Evolutionary conservation across 2,329 filamentous ascomycete species (phyloP).

Genomic region (Exophiala bonariae): DNA sequence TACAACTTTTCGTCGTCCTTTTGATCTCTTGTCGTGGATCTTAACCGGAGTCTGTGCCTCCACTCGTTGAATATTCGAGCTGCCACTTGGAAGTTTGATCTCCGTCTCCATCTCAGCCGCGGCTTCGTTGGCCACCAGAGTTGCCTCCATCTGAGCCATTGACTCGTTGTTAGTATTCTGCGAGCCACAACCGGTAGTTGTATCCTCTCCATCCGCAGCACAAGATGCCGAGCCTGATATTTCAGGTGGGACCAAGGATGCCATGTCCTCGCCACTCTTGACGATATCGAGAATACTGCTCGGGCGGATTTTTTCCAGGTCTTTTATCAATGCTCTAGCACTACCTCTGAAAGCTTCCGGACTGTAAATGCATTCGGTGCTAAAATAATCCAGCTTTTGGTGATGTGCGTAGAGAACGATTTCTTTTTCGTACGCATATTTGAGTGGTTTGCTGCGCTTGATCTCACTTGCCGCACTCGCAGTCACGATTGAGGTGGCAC

Average conservation of each 20-base stretch:
- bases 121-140: constrained; percentile 64
- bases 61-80: constrained; percentile 12
- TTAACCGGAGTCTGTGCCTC: constrained; percentile 24
- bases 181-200: constrained; percentile 72
- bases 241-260: constrained; percentile 71
- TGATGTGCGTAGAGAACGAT: constrained; percentile 98
- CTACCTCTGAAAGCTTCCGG: constrained; percentile 95
- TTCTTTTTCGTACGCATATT: constrained; percentile 98
- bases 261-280: constrained; percentile 94
- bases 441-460: constrained; percentile 92
- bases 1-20: constrained; percentile 40
- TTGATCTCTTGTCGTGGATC: constrained; percentile 26
- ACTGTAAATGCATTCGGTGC: constrained; percentile 96
- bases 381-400: constrained; percentile 96
- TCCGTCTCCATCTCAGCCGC: constrained; percentile 65
- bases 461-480: constrained; percentile 78
- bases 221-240: constrained; percentile 41
- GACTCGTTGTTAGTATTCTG: constrained; percentile 68
- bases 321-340: constrained; percentile 89
- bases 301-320: constrained; percentile 85
- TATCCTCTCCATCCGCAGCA: constrained; percentile 34
- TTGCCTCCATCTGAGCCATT: constrained; percentile 79
- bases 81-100: constrained; percentile 45
- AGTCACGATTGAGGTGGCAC: constrained; percentile 88
- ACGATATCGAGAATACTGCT: constrained; percentile 96